Base-by-base conservation (phyloP, 2,329 filamentous ascomycete genomes). In the Pestalotiopsis sp. region DNA sequence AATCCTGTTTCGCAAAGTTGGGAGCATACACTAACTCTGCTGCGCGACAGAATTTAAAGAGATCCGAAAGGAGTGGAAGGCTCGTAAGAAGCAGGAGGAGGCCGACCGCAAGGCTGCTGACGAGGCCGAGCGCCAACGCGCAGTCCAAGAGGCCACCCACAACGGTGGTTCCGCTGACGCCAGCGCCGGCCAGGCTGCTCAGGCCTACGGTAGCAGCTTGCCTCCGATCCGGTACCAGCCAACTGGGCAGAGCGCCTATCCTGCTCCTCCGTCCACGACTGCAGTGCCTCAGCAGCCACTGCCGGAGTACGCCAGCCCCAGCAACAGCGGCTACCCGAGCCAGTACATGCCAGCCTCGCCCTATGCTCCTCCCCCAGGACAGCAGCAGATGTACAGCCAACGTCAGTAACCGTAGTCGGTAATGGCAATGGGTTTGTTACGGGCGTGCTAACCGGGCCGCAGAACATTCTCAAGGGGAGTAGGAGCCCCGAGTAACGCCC, bases 41-140 rank as follows among this genome's bases (percentile, higher is more conserved):
- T 74, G 67, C 71, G 69, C 70, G 76, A 73, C 77, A 98, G 96
- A 98, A 81, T 98, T 99, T 84, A 99, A 99, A 80, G 96, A 99
- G 78, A 98, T 98, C 70, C 93, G 96, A 72, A 98, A 98, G 79
- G 95, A 98, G 78, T 99, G 96, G 96, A 99, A 98, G 85, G 93
- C 93, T 52, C 94, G 96, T 77, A 98, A 98, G 89, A 99, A 99
- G 93, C 96, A 98, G 80, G 95, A 98, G 76, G 95, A 98, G 73
- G 91, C 91, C 65, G 87, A 90, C 75, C 93, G 95, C 77, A 98
- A 98, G 85, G 92, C 92, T 13, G 93, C 95, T 11, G 95, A 98
- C 72, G 95, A 98, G 78, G 88, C 91, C 72, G 87, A 91, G 71
- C 92, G 95, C 68, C 91, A 90, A 80, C 88, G 86, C 17, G 81